Evolutionary conservation across 1,284 basidiomycete species (phyloP), one percentile per base, ranked within the genome.

Genomic region (Xerocomus cyaneibrunnescens): DNA sequence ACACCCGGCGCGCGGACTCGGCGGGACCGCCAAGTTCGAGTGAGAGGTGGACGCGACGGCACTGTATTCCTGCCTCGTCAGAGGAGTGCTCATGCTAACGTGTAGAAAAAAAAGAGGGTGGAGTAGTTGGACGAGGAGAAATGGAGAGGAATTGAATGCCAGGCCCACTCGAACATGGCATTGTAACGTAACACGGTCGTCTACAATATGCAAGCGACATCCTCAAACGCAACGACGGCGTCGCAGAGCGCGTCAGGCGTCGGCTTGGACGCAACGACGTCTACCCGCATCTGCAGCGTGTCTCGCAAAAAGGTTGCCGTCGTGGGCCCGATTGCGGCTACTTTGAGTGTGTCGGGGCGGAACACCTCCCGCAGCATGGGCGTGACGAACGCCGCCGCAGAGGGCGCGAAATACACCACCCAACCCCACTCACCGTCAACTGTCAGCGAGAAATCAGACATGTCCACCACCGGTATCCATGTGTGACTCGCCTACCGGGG

Each of bases 341-440:
- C 64, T 14, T 63, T 70, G 27, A 70, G 60, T 6, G 35, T 36
- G 6, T 41, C 47, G 22, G 76, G 48, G 3, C 56, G 48, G 57
- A 87, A 83, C 50, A 75, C 68, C 25, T 75, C 64, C 13, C 65
- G 65, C 23, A 90, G 57, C 23, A 73, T 64, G 0, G 86, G 85
- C 5, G 74, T 67, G 9, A 79, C 82, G 48, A 82, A 79, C 31
- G 74, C 74, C 0, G 87, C 81, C 1, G 80, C 76, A 2, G 87
- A 91, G 2, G 89, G 89, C 0, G 89, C 85, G 59, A 91, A 92
- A 62, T 82, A 81, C 14, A 83, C 78, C 8, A 89, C 78, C 86
- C 88, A 89, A 7, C 62, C 80, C 83, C 85, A 49, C 27, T 21
- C 34, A 21, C 12, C 22, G 10, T 4, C 3, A 19, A 17, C 47